Conservation (phyloP, 139 green algal species). For the Axilococcus clingmanii region DNA sequence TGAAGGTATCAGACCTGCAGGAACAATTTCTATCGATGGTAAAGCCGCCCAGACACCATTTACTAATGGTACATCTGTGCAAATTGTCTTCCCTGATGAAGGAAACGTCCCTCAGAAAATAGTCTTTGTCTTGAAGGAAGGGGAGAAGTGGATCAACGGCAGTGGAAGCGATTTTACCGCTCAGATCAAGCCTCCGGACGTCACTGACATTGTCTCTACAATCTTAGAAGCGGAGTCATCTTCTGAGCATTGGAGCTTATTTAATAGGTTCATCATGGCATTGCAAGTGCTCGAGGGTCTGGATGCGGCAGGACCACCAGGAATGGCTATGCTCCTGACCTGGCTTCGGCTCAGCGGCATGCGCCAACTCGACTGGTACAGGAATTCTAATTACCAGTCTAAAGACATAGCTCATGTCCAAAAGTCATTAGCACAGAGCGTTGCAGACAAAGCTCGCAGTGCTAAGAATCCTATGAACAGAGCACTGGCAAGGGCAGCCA, state of each 20-base stretch:
- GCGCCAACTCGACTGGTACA: conserved; percentile 67
- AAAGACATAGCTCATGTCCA: conserved; percentile 87
- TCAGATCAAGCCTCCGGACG: conserved; percentile 42
- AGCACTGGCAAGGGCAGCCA: conserved; percentile 51
- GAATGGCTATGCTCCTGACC: conserved; percentile 61
- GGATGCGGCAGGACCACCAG: conserved; percentile 32
- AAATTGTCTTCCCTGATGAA: conserved; percentile 30
- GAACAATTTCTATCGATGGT: conserved; percentile 25
- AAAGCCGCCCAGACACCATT: conserved; percentile 57
- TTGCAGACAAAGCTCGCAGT: conserved; percentile 41
- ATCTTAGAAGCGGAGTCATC: conserved; percentile 43
- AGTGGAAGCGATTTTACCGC: conserved; percentile 42
- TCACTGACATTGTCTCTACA: conserved; percentile 16
- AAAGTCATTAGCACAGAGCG: conserved; percentile 59
- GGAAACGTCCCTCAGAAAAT: conserved; percentile 32
- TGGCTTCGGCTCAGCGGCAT: conserved; percentile 69
- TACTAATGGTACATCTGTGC: conserved; percentile 19
- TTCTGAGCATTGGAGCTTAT: conserved; percentile 57
- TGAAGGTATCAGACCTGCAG: conserved; percentile 13
- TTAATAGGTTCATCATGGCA: conserved; percentile 57
- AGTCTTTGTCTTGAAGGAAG: conserved; percentile 58
- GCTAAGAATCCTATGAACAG: conserved; percentile 36
- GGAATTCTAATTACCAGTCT: conserved; percentile 60
- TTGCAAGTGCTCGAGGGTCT: conserved; percentile 55
- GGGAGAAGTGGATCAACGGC: conserved; percentile 57